A percentile compares a stretch with the other conserved stretches of the same genome.
These are phyloP conservation scores for Tubosaeta brunneosetosa DNA, from an alignment of 768 basidiomycete species.

Conservation along the genomic window DNA sequence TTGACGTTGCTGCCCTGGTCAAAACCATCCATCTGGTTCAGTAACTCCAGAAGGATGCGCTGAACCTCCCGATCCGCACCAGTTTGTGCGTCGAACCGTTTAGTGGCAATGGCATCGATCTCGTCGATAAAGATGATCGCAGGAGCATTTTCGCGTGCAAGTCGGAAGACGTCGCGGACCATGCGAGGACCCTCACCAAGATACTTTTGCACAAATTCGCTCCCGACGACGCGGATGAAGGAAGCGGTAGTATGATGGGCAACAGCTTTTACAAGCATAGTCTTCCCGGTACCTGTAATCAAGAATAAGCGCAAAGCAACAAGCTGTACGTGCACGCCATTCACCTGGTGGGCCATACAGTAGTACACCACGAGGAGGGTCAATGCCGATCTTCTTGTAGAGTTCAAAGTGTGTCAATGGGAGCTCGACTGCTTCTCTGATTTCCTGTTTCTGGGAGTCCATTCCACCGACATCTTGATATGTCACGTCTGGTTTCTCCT, in stretches of 20 bases:
- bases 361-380: conserved; percentile 95
- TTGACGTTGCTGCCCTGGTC: conserved; percentile 99
- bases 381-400: conserved; percentile 99
- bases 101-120: conserved; percentile 97
- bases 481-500: conserved; percentile 91
- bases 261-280: conserved; percentile 99
- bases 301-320: conserved; percentile 1
- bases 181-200: conserved; percentile 98
- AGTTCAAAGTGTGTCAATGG: conserved; percentile 96
- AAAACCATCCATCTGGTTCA: conserved; percentile 99
- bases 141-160: conserved; percentile 95
- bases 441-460: conserved; percentile 98
- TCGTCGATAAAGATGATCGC: conserved; percentile 99
- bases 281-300: conserved; percentile 90
- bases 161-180: conserved; percentile 98
- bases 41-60: conserved; percentile 91
- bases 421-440: conserved; percentile 95
- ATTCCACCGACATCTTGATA: conserved; percentile 96
- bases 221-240: conserved; percentile 97
- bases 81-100: conserved; percentile 98
- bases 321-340: conserved; percentile 13
- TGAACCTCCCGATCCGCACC: conserved; percentile 99
- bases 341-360: conserved; percentile 94
- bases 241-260: conserved; percentile 95
- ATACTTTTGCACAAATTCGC: conserved; percentile 99